Evolutionary conservation across 805 yeast genomes (phyloP).

Genomic region (Zygoascus biomembranicola): DNA sequence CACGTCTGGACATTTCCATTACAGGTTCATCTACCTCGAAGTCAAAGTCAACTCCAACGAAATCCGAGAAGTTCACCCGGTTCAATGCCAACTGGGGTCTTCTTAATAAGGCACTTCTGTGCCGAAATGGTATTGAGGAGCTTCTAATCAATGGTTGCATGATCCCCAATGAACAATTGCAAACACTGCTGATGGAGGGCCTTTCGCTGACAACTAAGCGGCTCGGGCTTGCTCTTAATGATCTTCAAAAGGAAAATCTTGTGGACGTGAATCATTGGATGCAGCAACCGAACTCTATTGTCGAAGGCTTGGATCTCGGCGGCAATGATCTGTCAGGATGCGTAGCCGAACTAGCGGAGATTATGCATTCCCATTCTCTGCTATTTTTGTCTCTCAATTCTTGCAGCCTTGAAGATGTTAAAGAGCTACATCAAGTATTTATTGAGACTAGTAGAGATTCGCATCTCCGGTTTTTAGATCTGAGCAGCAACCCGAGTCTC

Average conservation of each 20-base stretch:
- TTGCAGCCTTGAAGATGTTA: slow-evolving; percentile 44
- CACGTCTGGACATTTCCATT: slow-evolving; percentile 23
- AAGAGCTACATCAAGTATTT: slow-evolving; percentile 34
- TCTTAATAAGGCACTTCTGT: slow-evolving; percentile 57
- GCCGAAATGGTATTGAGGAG: slow-evolving; percentile 72
- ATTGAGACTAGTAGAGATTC: slow-evolving; percentile 42
- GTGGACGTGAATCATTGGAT: slow-evolving; percentile 54
- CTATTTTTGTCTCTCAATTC: slow-evolving; percentile 55
- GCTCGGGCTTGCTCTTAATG: slow-evolving; percentile 72
- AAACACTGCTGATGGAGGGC: slow-evolving; percentile 51
- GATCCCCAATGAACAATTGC: slow-evolving; percentile 40
- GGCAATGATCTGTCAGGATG: slow-evolving; percentile 52
- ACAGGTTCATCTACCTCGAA: slow-evolving; percentile 11
- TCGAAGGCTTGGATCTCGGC: slow-evolving; percentile 74
- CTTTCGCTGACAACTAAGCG: slow-evolving; percentile 46
- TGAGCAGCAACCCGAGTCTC: slow-evolving; percentile 59
- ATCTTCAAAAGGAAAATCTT: slow-evolving; percentile 52
- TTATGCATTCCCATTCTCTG: slow-evolving; percentile 25
- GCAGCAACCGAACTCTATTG: slow-evolving; percentile 29
- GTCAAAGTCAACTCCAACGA: slow-evolving; percentile 1
- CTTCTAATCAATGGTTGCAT: slow-evolving; percentile 71
- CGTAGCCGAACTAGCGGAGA: slow-evolving; percentile 11
- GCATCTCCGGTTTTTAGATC: slow-evolving; percentile 63
- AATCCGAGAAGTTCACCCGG: slow-evolving; percentile 35
- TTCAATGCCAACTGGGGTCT: slow-evolving; percentile 79